Evolutionary conservation across 2,329 filamentous ascomycete species (phyloP).

Genomic region (Tolypocladium capitatum): DNA sequence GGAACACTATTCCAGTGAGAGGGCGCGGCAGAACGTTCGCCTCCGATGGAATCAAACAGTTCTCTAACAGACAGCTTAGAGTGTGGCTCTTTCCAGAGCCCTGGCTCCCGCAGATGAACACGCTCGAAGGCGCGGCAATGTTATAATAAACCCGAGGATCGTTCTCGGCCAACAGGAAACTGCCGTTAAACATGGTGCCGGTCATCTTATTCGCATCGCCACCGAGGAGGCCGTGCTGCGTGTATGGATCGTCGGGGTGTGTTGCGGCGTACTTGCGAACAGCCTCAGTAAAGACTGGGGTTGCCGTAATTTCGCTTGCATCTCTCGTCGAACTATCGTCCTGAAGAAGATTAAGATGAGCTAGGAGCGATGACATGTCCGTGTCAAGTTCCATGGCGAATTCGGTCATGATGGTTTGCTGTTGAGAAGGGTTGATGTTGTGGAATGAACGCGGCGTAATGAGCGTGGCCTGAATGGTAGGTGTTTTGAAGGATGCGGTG

Average conservation of each 20-base stretch:
- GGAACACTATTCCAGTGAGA: constrained; percentile 49
- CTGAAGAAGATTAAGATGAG: constrained; percentile 3
- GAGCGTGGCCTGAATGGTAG: too few species aligned
- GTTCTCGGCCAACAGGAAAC: background rate
- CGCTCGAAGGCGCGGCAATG: constrained; percentile 37
- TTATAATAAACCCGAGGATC: constrained; percentile 30
- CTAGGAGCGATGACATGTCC: background rate
- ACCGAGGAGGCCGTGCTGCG: constrained; percentile 10
- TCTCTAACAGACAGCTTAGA: constrained; percentile 41
- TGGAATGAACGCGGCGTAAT: too few species aligned
- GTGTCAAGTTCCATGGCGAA: background rate
- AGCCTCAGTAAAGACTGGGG: constrained; percentile 8
- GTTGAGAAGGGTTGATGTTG: background rate
- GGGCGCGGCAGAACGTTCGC: constrained; percentile 35
- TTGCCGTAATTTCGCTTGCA: constrained; percentile 3
- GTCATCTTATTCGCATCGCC: constrained; percentile 2
- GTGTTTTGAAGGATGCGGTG: too few species aligned
- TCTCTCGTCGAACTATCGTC: background rate
- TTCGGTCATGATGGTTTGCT: background rate
- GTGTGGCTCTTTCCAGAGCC: constrained; percentile 53
- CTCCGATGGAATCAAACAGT: constrained; percentile 34
- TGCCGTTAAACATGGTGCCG: too few species aligned
- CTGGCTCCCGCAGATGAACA: constrained; percentile 52
- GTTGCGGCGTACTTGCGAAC: constrained; percentile 1
- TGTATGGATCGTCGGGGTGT: background rate